Base-by-base conservation (phyloP, 441 rosid genomes). In the Jatropha multifida region DNA sequence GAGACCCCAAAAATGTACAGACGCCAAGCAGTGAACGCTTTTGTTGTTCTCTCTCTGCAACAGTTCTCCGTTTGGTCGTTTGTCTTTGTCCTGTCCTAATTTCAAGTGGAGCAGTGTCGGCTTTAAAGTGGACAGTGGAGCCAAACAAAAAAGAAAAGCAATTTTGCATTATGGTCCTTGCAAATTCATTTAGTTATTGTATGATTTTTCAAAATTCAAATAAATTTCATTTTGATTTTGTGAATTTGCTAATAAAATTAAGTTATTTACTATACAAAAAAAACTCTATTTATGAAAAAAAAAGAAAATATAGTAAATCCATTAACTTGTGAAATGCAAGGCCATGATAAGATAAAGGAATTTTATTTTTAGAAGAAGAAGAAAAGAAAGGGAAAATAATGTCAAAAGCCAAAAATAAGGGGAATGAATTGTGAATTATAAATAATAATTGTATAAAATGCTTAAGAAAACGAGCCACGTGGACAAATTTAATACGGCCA, bases 71-170 rank as follows among this genome's bases (percentile, higher is more conserved):
- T 68, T 51, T 59, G 80, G 42, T 70, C 26, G 69, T 81, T 65
- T 69, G 77, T 69, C 71, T 7, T 20, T 72, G 75, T 68, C 73
- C 41, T 59, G 74, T 60, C 78, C 52, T 41, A 15, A 17, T 63
- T 2, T 60, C 56, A 32, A 14, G 12, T 18, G 4, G 65, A 26
- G 58, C 58, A 0, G 58, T 65, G 78, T 59, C 58, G 51, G 72
- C 61, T 11, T 72, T 46, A 27, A 20, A 26, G 69, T 73, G 76
- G 55, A 68, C 72, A 74, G 32, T 20, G 65, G 63, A 48, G 46
- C 27, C 52, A 44, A 55, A 17, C 18, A 4, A 52, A 5, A 52
- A 52, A 15, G 5, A 52, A 15, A 52, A 52, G 1, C 60, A 11
- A 46, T 71, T 61, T 75, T 72, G 41, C 77, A 68, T 40, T 62